A percentile compares a stretch with the other conserved stretches of the same genome.
Evolutionary conservation across 805 yeast genomes (phyloP).

Genomic region (Hanseniaspora osmophila): DNA sequence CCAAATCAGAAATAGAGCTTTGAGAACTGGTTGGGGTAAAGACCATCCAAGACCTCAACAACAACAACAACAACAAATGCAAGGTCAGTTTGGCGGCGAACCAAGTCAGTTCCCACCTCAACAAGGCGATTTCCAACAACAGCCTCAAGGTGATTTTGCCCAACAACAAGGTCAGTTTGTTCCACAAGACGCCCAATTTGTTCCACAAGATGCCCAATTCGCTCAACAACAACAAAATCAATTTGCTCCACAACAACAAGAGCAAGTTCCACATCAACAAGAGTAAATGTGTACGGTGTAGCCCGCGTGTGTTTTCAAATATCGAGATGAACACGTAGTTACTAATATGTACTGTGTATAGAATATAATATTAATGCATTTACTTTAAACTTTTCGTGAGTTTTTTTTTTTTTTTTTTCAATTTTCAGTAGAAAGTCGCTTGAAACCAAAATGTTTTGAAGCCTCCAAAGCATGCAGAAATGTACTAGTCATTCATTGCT

Average conservation of each 20-base stretch:
- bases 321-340: no score
- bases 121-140: constrained; percentile 2
- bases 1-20: constrained; percentile 58
- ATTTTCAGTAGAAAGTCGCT: no score
- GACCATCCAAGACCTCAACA: constrained; percentile 23
- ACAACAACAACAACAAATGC: constrained; percentile 2
- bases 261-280: constrained; percentile 1
- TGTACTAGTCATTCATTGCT: no score
- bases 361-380: no score
- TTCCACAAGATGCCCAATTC: constrained; percentile 6
- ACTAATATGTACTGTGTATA: no score
- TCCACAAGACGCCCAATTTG: constrained; percentile 4
- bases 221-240: constrained; percentile 5
- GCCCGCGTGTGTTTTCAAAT: no score
- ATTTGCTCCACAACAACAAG: constrained; percentile 1
- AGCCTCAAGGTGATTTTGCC: constrained; percentile 6
- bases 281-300: neutral
- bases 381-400: no score
- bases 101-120: constrained; percentile 3
- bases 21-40: constrained; percentile 84
- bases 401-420: no score
- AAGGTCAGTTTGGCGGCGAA: constrained; percentile 1
- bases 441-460: no score
- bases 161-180: constrained; percentile 5
- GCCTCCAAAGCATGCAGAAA: no score